Base-by-base conservation (phyloP, 805 yeast species). In the Brettanomyces anomalus region DNA sequence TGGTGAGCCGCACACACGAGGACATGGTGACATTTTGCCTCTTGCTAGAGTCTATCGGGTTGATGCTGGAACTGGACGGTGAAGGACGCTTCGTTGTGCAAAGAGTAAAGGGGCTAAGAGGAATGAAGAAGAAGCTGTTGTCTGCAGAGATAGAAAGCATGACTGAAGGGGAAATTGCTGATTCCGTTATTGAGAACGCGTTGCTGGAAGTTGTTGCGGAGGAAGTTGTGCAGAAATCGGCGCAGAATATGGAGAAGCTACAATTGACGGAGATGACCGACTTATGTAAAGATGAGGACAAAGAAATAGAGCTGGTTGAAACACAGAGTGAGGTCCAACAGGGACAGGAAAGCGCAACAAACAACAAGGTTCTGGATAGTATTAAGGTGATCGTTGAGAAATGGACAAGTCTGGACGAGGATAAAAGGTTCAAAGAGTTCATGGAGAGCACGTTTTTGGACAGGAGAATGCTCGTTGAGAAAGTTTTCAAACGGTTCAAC, bases 101-200 rank as follows among this genome's bases (percentile, higher is more conserved):
- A 39, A 71, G 97, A 46, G 96, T 87, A 3, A 85, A 85, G 56
- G 96, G 96, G 0, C 64, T 85, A 47, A 68, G 79, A 47, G 71
- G 74, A 39, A 73, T 69, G 43, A 58, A 64, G 34, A 67, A 62
- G 43, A 54, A 54, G 13, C 42, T 57, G 10, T 50, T 51, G 19
- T 16, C 36, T 6, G 21, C 20, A 38, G 37, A 21, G 58, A 54
- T 41, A 7, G 18, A n/a, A 14, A 36, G 31, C 18, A n/a, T 24
- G 10, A 13, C 19, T 13, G 42, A 28, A 10, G 45, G 41, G 11
- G 38, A 44, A 24, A 10, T n/a, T 4, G 6, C 34, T 14, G 40
- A 36, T 3, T 33, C 30, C 5, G 42, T 39, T 18, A 33, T 40
- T 14, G 43, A 46, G 4, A 28, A 24, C 4, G 28, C 45, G 5